Conservation (phyloP, 202 grass and related monocot genomes). For the Hordeum pubiflorum region DNA sequence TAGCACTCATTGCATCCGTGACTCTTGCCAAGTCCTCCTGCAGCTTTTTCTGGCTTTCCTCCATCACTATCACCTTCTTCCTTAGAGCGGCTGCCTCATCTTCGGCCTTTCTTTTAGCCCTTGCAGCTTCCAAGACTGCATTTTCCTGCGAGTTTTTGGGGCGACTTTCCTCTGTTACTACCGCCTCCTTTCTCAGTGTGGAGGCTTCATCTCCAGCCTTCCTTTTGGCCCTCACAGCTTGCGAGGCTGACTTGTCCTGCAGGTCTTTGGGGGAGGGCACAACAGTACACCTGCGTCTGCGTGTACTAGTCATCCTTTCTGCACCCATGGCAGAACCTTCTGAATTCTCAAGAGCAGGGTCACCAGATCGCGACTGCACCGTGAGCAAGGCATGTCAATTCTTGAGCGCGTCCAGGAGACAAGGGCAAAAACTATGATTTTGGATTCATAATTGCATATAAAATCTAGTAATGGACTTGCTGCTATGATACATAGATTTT, state of each 20-base stretch:
- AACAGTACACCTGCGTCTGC: not conserved
- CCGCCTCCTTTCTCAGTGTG: slow-evolving; percentile 22
- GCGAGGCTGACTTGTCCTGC: not conserved
- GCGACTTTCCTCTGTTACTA: slow-evolving; percentile 22
- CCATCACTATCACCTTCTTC: slow-evolving; percentile 46
- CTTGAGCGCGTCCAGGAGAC: not conserved
- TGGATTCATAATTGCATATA: not conserved
- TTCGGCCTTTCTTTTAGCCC: slow-evolving; percentile 37
- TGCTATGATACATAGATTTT: not conserved
- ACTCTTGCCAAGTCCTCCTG: slow-evolving; percentile 24
- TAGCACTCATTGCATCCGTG: slow-evolving; percentile 6
- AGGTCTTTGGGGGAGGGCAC: not conserved
- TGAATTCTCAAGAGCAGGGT: not conserved
- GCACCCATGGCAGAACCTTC: not conserved
- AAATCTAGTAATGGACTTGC: not conserved
- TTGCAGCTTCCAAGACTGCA: slow-evolving; percentile 13
- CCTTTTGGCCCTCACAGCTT: slow-evolving; percentile 22
- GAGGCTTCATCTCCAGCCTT: slow-evolving; percentile 21
- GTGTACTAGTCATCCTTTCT: not conserved
- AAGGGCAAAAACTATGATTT: not conserved
- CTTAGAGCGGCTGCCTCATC: slow-evolving; percentile 28
- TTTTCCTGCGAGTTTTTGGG: not conserved
- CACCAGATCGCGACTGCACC: slow-evolving; percentile 1
- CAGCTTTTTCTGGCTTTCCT: slow-evolving; percentile 36
- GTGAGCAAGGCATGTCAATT: not conserved